Evolutionary conservation across 257 asterid species (phyloP).

Genomic region (Primulina eburnea): DNA sequence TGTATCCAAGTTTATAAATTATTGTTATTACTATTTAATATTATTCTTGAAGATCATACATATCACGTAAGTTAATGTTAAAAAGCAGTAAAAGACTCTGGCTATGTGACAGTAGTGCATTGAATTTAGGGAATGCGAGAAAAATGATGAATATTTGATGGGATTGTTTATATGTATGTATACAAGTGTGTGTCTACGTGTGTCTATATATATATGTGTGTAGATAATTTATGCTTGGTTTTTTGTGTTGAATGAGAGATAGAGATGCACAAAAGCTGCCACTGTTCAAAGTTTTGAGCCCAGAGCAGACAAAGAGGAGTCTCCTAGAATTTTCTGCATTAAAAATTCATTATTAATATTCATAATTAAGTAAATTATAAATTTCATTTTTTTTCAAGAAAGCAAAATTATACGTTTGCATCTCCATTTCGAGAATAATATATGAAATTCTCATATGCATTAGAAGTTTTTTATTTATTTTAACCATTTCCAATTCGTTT

Average conservation of each 20-base stretch:
- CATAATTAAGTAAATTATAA: too few species aligned
- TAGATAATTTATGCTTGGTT: constrained; percentile 32
- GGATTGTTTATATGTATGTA: constrained; percentile 11
- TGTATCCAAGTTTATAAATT: too few species aligned
- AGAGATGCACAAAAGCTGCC: constrained; percentile 75
- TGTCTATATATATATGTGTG: too few species aligned
- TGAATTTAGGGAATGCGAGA: constrained; percentile 53
- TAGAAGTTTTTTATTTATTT: too few species aligned
- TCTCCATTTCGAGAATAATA: too few species aligned
- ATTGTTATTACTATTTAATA: too few species aligned
- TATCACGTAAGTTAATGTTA: too few species aligned
- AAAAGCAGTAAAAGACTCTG: constrained; percentile 14
- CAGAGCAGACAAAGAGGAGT: constrained; percentile 48
- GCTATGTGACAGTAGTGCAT: constrained; percentile 39
- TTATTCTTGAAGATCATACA: too few species aligned
- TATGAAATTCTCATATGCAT: too few species aligned
- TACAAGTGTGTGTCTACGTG: too few species aligned
- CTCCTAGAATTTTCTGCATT: constrained; percentile 31
- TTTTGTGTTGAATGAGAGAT: constrained; percentile 44
- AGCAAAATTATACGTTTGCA: neutral
- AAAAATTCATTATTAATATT: neutral
- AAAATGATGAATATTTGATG: constrained; percentile 40
- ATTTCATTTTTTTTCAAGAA: neutral
- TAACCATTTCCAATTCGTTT: too few species aligned
- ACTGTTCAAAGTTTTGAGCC: constrained; percentile 68